phyloP scores from a whole-genome alignment of 345 rosid species.

The Boechera stricta region DNA sequence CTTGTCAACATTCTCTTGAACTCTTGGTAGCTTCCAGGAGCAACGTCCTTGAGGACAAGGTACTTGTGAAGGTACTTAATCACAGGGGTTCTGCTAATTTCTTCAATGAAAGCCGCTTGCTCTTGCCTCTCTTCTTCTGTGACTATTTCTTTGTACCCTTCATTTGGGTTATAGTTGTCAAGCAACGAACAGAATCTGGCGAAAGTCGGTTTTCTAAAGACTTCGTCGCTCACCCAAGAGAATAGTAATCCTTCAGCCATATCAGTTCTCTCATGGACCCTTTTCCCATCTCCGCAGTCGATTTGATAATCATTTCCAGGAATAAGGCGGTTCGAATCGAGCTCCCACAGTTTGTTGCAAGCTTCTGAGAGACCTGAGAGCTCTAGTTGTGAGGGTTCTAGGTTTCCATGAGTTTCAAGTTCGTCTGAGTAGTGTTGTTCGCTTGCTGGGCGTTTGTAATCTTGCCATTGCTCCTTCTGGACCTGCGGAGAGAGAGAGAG shows the following conservation, averaged over 20 bases:
- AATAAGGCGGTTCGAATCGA: constrained; percentile 71
- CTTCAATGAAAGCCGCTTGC: constrained; percentile 88
- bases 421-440: constrained; percentile 78
- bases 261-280: constrained; percentile 70
- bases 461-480: constrained; percentile 76
- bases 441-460: constrained; percentile 64
- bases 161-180: constrained; percentile 86
- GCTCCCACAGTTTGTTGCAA: constrained; percentile 91
- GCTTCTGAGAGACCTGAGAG: constrained; percentile 79
- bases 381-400: constrained; percentile 72
- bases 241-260: constrained; percentile 80
- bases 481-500: constrained; percentile 53
- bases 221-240: constrained; percentile 69
- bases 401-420: constrained; percentile 47
- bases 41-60: constrained; percentile 62
- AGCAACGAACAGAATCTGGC: constrained; percentile 89
- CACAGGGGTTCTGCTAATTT: constrained; percentile 87
- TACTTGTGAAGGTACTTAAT: constrained; percentile 83
- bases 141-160: constrained; percentile 77
- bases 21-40: constrained; percentile 67
- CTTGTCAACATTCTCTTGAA: constrained; percentile 72
- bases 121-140: constrained; percentile 90
- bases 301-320: constrained; percentile 87
- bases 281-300: constrained; percentile 94
- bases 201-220: constrained; percentile 71